These are phyloP conservation scores for Calonectria pteridis DNA, from an alignment of 2,329 filamentous ascomycete species.

Conservation along the genomic window DNA sequence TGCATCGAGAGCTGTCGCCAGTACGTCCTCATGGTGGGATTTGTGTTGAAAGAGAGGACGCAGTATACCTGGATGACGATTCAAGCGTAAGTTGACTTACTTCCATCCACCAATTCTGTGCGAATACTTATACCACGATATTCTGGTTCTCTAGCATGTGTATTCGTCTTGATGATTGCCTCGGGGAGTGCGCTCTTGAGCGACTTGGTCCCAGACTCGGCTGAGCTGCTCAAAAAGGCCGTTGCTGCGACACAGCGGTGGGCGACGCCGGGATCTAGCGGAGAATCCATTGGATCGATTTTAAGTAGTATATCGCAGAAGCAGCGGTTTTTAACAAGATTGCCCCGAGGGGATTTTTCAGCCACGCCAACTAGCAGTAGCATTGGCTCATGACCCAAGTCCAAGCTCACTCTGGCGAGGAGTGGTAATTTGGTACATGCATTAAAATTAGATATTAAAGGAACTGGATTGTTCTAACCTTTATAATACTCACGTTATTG, in stretches of 20 bases:
- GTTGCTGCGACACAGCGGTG: neutral
- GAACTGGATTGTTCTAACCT: no score
- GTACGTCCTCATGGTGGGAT: neutral
- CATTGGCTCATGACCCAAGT: neutral
- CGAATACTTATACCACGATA: no score
- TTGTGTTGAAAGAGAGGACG: neutral
- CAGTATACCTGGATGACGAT: conserved; percentile 15
- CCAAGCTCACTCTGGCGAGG: no score
- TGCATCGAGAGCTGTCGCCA: conserved; percentile 8
- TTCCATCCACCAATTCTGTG: neutral
- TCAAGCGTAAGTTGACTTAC: neutral
- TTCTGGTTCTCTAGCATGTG: neutral
- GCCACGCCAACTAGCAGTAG: neutral
- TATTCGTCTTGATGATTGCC: neutral
- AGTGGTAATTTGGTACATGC: no score
- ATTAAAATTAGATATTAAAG: no score
- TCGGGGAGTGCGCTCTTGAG: neutral
- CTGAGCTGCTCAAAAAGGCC: neutral
- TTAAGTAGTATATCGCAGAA: conserved; percentile 1
- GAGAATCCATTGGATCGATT: neutral
- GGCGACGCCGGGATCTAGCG: conserved; percentile 2
- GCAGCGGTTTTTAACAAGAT: neutral
- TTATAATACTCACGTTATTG: no score
- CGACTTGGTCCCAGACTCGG: neutral
- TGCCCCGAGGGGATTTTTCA: neutral